Percentiles rank a stretch among this genome's conserved stretches.
Conservation (phyloP, 805 yeast genomes). For the Ogataea minuta region DNA sequence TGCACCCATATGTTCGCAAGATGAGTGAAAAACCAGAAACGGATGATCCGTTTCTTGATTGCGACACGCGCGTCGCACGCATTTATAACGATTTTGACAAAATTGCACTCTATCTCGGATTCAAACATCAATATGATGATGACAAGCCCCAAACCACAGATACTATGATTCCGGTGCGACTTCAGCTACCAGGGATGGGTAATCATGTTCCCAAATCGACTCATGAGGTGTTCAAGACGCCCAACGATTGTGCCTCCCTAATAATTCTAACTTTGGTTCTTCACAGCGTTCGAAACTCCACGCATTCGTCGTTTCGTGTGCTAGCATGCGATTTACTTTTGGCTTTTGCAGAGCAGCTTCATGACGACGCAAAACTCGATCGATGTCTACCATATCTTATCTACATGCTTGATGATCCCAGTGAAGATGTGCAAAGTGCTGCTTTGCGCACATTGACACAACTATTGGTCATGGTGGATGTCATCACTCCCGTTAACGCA, state of each 20-base stretch:
- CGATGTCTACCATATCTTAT: constrained; percentile 79
- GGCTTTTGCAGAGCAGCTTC: constrained; percentile 70
- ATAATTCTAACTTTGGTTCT: constrained; percentile 57
- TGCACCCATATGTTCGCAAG: constrained; percentile 63
- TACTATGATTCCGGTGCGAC: constrained; percentile 37
- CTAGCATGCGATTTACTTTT: constrained; percentile 75
- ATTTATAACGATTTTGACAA: constrained; percentile 59
- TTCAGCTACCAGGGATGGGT: constrained; percentile 54
- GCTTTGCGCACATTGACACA: constrained; percentile 69
- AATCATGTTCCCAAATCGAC: constrained; percentile 43
- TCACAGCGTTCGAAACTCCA: constrained; percentile 59
- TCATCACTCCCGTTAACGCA: constrained; percentile 71
- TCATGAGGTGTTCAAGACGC: constrained; percentile 25
- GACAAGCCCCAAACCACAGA: constrained; percentile 9
- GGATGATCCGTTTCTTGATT: constrained; percentile 36
- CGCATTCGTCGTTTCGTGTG: constrained; percentile 56
- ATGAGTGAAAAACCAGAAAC: constrained; percentile 4
- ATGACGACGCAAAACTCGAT: constrained; percentile 84
- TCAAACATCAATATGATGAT: constrained; percentile 28
- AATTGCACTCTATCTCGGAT: constrained; percentile 41
- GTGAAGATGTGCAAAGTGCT: constrained; percentile 61
- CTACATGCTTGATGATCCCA: constrained; percentile 65
- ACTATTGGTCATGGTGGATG: constrained; percentile 58
- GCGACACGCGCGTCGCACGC: constrained; percentile 57
- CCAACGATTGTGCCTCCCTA: constrained; percentile 48